These are phyloP conservation scores for Talaromyces funiculosus DNA, from an alignment of 2,329 filamentous ascomycete species.

Conservation along the genomic window DNA sequence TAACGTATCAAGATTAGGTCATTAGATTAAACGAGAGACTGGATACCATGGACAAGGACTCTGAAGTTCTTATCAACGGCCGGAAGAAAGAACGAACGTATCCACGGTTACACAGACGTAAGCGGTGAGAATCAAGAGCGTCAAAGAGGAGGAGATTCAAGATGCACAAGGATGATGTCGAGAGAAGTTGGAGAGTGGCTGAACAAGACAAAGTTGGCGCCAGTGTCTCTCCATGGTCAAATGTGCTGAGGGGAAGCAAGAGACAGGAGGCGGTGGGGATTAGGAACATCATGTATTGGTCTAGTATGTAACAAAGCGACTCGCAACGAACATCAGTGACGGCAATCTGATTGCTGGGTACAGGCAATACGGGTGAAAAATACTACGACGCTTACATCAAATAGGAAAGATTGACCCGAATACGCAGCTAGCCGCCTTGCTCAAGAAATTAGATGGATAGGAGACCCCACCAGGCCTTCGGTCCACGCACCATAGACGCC, in stretches of 20 bases:
- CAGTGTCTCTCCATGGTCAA: background rate
- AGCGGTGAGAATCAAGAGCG: background rate
- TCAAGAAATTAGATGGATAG: background rate
- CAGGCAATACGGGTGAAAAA: background rate
- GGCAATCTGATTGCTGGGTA: background rate
- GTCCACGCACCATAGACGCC: background rate
- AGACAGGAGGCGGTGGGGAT: background rate
- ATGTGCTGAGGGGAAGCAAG: background rate
- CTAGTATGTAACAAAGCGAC: too few relatives aligned
- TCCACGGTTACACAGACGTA: background rate
- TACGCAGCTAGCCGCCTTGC: background rate
- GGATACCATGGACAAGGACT: background rate
- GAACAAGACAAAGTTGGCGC: background rate
- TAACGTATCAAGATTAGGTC: conserved; percentile 9
- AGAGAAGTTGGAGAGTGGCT: background rate
- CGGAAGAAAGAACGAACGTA: background rate
- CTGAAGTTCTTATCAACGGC: background rate
- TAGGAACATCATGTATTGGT: background rate
- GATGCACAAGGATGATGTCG: background rate
- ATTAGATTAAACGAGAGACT: conserved; percentile 2
- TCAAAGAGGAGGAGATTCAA: background rate
- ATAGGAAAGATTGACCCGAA: background rate
- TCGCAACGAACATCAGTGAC: too few relatives aligned
- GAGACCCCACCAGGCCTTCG: background rate
- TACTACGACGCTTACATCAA: background rate